Base-by-base conservation (phyloP, 306 rosid species). In the Cucurbita moschata region DNA sequence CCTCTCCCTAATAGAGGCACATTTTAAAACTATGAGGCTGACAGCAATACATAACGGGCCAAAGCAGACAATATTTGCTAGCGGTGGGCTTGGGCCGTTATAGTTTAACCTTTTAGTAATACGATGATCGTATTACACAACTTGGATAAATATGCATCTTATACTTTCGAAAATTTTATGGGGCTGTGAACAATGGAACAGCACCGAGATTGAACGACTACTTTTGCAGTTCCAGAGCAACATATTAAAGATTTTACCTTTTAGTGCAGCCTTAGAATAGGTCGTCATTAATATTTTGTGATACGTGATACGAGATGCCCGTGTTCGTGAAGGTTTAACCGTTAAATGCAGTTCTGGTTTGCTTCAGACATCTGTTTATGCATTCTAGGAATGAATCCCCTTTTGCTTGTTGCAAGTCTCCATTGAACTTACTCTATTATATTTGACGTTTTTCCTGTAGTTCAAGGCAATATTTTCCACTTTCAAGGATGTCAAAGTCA, bases 401-500 rank as follows among this genome's bases (percentile, higher is more conserved):
- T 43, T 10, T 43, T n/a, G 14, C 72, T 66, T 66, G 52, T 65
- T 65, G 39, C 44, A 66, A 10, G 53, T 11, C 23, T 64, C 63
- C 59, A 35, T 77, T 18, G 16, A 61, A 50, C 67, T 51, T 70
- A 16, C 67, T 71, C 62, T 51, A 77, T 76, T 72, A 51, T 21
- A 61, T 77, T 86, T 44, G 51, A 42, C 74, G 68, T 85, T 52
- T 43, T 81, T 64, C 30, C 6, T 81, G 76, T 90, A 95, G 99
- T 81, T 86, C 79, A 81, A 75, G 84, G 73, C 82, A 15, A 79
- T 86, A 76, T 91, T 91, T 80, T 88, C 91, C 63, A 77, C 92
- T 11, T 95, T 86, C 88, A 95, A 88, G 81, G 92, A 95, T 69
- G 85, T 88, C 44, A 95, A 88, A 81, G 96, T 95, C 53, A 86